These are phyloP conservation scores for Tricholoma flavovirens DNA, from an alignment of 768 basidiomycete species.

Conservation along the genomic window DNA sequence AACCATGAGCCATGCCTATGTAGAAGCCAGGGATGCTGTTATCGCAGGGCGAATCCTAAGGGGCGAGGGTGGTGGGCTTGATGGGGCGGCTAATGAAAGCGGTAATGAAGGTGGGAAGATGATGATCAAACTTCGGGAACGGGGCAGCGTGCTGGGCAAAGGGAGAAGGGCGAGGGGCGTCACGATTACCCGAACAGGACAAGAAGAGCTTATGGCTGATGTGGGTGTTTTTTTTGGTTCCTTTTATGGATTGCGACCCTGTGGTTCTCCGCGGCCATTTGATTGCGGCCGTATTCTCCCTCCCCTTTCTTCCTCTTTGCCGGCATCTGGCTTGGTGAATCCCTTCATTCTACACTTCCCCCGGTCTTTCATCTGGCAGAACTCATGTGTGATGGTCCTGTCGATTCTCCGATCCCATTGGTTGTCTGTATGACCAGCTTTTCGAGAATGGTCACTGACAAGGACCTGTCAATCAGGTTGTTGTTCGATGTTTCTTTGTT, in stretches of 20 bases:
- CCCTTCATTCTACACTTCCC: not conserved
- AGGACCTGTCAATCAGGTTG: too few relatives aligned
- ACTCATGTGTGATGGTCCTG: not conserved
- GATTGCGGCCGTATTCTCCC: not conserved
- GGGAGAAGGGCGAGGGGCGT: conserved; percentile 79
- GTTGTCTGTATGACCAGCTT: not conserved
- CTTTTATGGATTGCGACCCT: not conserved
- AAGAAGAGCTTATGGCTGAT: conserved; percentile 78
- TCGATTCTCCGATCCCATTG: not conserved
- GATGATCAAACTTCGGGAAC: conserved; percentile 26
- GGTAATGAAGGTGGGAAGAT: conserved; percentile 26
- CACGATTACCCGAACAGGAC: conserved; percentile 73
- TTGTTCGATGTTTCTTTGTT: not conserved
- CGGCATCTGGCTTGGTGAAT: not conserved
- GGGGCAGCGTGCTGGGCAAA: conserved; percentile 63
- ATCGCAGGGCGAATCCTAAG: conserved; percentile 65
- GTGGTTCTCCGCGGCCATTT: not conserved
- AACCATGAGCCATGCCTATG: conserved; percentile 80
- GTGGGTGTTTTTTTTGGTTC: conserved; percentile 33
- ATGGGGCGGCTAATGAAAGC: conserved; percentile 5
- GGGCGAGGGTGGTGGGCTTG: conserved; percentile 34
- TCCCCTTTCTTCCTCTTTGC: not conserved
- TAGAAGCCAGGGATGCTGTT: conserved; percentile 59
- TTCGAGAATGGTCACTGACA: not conserved
- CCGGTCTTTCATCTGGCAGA: not conserved